Conservation (phyloP, 1,284 basidiomycete species). For the Trichosporon faecale region DNA sequence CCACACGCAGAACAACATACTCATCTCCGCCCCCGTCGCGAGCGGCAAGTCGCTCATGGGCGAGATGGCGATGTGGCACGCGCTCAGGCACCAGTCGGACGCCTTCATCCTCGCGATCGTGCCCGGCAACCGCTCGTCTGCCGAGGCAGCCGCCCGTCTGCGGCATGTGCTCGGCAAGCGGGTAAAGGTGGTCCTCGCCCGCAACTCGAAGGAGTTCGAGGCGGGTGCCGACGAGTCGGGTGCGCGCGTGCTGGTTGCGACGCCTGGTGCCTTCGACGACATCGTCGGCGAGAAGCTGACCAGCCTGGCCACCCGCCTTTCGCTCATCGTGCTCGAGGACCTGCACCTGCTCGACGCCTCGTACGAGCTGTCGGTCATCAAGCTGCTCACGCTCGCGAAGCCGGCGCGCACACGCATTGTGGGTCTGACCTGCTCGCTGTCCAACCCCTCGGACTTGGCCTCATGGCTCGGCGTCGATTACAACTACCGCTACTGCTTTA, state of each 20-base stretch:
- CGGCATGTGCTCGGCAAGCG: slow-evolving; percentile 33
- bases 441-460: slow-evolving; percentile 75
- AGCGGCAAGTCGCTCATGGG: slow-evolving; percentile 78
- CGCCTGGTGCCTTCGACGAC: slow-evolving; percentile 40
- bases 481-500: slow-evolving; percentile 70
- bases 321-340: slow-evolving; percentile 76
- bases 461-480: slow-evolving; percentile 73
- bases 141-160: slow-evolving; percentile 45
- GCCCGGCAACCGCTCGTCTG: slow-evolving; percentile 44
- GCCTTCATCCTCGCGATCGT: slow-evolving; percentile 46
- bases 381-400: slow-evolving; percentile 62
- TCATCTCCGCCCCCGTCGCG: slow-evolving; percentile 78
- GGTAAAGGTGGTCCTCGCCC: slow-evolving; percentile 32
- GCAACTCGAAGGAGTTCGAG: slow-evolving; percentile 19
- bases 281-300: slow-evolving; percentile 28
- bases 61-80: slow-evolving; percentile 66
- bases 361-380: slow-evolving; percentile 79
- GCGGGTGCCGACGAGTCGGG: slow-evolving; percentile 10
- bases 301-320: slow-evolving; percentile 54
- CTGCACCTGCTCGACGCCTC: slow-evolving; percentile 76
- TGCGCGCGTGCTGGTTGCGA: slow-evolving; percentile 47
- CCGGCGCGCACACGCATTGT: slow-evolving; percentile 67
- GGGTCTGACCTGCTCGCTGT: slow-evolving; percentile 73
- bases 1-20: slow-evolving; percentile 66
- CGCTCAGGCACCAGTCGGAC: slow-evolving; percentile 38